Evolutionary conservation across 805 yeast genomes (phyloP), one percentile per base, ranked within the genome.

Genomic region (Kazachstania africana): DNA sequence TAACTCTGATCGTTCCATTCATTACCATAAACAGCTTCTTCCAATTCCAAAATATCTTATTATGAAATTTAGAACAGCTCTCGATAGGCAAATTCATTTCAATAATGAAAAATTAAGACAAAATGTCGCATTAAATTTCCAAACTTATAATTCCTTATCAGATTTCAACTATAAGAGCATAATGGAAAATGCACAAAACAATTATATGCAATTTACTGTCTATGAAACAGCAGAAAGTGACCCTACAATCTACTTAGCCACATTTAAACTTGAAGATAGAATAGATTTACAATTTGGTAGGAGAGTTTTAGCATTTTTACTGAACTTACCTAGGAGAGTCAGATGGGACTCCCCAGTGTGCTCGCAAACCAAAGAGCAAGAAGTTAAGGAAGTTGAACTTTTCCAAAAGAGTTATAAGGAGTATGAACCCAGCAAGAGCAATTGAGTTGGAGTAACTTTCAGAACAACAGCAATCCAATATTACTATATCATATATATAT

Each of bases 241-340:
- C 16, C 59, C 61, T 6, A 50, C 43, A n/a, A 46, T 56, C 8
- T 58, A 43, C 33, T 26, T 61, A 2, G 48, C 60, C 19, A 36
- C 45, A 2, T 59, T 59, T 28, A 48, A 50, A 1, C 39, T 45
- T 3, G 46, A 47, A 3, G 62, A 62, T 32, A 42, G 64, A 9
- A 56, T 84, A 6, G 95, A 87, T 50, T 55, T 83, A 10, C 94
- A 82, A 43, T 81, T 87, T 45, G 94, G 94, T 1, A 63, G 96
- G 50, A 66, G 84, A 45, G 85, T 80, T 1, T 45, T 82, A 18
- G 87, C 95, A 0, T 63, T 64, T 38, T 54, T 77, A 3, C 48
- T 85, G 30, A 71, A 65, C 27, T 59, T 70, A 12, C 76, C 78
- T 2, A 75, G 73, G 32, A 62, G 85, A 39, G 53, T 70, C 1